phyloP scores from a whole-genome alignment of 768 basidiomycete genomes.

The Royoungia palumana region DNA sequence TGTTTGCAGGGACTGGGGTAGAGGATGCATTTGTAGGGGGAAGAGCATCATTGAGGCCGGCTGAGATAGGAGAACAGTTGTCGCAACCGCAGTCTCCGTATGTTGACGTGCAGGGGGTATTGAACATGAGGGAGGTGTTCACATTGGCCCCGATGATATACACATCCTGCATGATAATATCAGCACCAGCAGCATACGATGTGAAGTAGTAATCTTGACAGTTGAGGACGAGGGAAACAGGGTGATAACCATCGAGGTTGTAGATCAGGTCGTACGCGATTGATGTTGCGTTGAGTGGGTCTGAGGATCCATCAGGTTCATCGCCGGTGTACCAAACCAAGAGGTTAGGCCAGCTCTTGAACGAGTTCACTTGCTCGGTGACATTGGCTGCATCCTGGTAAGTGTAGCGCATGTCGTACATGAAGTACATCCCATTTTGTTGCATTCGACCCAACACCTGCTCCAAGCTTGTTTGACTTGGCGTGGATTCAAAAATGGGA shows the following conservation, averaged over 20 bases:
- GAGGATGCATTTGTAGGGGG: constrained; percentile 22
- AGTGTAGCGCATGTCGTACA: constrained; percentile 78
- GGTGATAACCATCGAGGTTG: constrained; percentile 63
- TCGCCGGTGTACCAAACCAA: constrained; percentile 71
- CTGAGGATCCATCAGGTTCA: constrained; percentile 67
- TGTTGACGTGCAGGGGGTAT: constrained; percentile 57
- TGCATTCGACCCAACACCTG: constrained; percentile 66
- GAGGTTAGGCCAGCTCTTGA: constrained; percentile 66
- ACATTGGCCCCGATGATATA: constrained; percentile 51
- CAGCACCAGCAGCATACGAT: constrained; percentile 57
- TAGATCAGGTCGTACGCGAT: constrained; percentile 55
- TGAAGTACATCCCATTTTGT: constrained; percentile 59
- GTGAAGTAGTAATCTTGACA: constrained; percentile 64
- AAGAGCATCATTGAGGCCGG: constrained; percentile 38
- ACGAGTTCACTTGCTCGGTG: constrained; percentile 59
- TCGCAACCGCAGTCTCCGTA: constrained; percentile 77
- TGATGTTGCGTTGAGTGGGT: constrained; percentile 55
- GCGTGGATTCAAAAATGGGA: constrained; percentile 64
- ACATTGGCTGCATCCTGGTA: constrained; percentile 63
- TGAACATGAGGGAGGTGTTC: constrained; percentile 56
- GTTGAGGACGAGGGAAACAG: constrained; percentile 60
- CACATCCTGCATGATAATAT: constrained; percentile 68
- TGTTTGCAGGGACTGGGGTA: constrained; percentile 17
- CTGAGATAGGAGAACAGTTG: constrained; percentile 44
- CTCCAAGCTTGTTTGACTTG: constrained; percentile 40